Evolutionary conservation across 2,329 filamentous ascomycete genomes (phyloP).

Genomic region (Laburnicola sp.): DNA sequence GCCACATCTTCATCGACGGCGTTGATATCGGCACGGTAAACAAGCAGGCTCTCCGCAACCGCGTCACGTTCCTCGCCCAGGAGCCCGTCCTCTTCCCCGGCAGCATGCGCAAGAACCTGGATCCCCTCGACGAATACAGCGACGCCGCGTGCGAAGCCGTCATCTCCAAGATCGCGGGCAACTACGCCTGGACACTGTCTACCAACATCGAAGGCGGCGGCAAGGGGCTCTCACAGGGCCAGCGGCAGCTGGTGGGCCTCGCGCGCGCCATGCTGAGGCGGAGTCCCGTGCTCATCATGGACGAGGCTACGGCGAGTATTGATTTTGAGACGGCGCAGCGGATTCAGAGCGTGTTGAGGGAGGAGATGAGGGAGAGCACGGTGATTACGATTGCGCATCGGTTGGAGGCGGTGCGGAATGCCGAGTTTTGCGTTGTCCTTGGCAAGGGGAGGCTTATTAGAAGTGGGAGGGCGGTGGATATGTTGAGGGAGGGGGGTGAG

Average conservation of each 20-base stretch:
- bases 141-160: constrained; percentile 59
- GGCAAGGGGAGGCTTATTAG: constrained; percentile 55
- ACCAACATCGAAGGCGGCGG: constrained; percentile 64
- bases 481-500: constrained; percentile 40
- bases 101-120: constrained; percentile 63
- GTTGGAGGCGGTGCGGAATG: constrained; percentile 63
- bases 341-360: constrained; percentile 59
- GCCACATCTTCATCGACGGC: constrained; percentile 62
- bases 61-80: constrained; percentile 69
- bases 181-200: constrained; percentile 59
- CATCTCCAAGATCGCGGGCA: constrained; percentile 57
- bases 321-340: constrained; percentile 63
- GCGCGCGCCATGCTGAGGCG: constrained; percentile 64
- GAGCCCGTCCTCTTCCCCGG: constrained; percentile 68
- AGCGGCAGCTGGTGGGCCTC: constrained; percentile 66
- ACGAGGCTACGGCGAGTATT: constrained; percentile 68
- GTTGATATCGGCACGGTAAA: constrained; percentile 63
- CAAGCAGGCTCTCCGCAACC: constrained; percentile 61
- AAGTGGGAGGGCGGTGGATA: constrained; percentile 38
- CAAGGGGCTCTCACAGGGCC: constrained; percentile 65
- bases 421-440: constrained; percentile 59
- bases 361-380: constrained; percentile 61
- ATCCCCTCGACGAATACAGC: constrained; percentile 61
- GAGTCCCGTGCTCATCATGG: constrained; percentile 66
- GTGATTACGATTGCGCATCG: constrained; percentile 69